Conservation (phyloP, 2,329 filamentous ascomycete genomes). For the Fusarium decemcellulare region DNA sequence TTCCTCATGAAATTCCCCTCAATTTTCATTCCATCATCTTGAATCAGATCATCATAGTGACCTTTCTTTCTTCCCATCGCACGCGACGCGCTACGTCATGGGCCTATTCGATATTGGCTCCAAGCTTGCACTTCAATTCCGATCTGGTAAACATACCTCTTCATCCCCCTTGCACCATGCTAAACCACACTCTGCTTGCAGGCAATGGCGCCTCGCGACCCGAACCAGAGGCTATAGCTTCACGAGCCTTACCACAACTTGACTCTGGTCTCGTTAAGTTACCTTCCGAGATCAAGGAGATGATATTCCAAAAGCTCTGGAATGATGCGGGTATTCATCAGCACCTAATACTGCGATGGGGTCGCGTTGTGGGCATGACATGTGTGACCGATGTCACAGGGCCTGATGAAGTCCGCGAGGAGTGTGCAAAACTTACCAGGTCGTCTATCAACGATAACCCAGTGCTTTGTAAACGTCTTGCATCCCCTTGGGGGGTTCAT, state of each 20-base stretch:
- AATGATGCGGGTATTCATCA: not conserved
- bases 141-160: not conserved
- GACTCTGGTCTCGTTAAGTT: not conserved
- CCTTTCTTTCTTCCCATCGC: too few relatives aligned
- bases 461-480: too few relatives aligned
- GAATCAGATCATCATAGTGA: too few relatives aligned
- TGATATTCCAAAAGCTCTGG: conserved; percentile 4
- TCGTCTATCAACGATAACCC: too few relatives aligned
- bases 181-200: not conserved
- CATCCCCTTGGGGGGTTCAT: too few relatives aligned
- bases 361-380: not conserved
- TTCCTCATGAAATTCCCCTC: not conserved
- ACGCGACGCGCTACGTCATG: not conserved
- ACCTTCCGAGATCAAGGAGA: conserved; percentile 4
- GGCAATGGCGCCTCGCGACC: not conserved
- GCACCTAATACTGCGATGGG: conserved; percentile 4
- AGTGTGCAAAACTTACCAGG: too few relatives aligned
- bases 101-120: not conserved
- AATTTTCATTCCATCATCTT: not conserved
- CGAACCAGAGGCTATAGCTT: conserved; percentile 3
- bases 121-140: not conserved
- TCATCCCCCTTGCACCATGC: too few relatives aligned
- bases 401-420: too few relatives aligned
- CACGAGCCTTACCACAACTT: not conserved
- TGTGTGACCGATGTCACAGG: too few relatives aligned